Evolutionary conservation across 495 filamentous ascomycete genomes (phyloP), one percentile per base, ranked within the genome.

Genomic region (Cercophora newfieldiana): DNA sequence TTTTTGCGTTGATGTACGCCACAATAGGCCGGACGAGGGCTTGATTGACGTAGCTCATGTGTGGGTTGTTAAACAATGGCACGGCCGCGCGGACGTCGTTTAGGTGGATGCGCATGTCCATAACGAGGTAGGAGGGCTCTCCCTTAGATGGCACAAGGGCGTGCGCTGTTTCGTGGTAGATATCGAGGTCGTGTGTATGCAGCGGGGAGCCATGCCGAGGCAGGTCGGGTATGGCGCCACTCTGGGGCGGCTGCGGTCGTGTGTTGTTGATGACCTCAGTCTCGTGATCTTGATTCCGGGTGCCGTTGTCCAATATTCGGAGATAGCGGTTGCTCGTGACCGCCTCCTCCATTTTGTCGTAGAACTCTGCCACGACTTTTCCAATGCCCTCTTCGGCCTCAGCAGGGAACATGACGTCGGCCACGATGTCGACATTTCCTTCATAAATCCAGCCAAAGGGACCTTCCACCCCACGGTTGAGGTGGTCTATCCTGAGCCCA

Each of bases 391-490:
- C 91, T 57, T 96, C 90, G 49, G 87, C 87, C 29, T 97, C 95
- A 2, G 86, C 83, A 3, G 95, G 95, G 66, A 99, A 89, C 87
- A 95, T 91, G 61, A 98, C 87, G 68, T 99, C 96, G 6, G 96
- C 91, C 19, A 97, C 90, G 61, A 99, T 97, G 73, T 99, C 96
- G 47, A 99, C 95, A 59, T 91, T 94, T 7, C 95, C 95, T 76
- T 96, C 91, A 71, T 94, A 89, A 47, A 99, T 99, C 95, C 95
- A 99, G 0, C 92, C 94, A 74, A 99, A 98, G 0, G 94, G 95
- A 0, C 95, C 96, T 67, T 95, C 88, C 5, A 97, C 90, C 30
- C 95, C 94, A 33, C 93, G 89, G 72, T 99, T 99, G 2, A 99
- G 82, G 75, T 99, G 95, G 72, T 97, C 94, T 61, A 99, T 96